Evolutionary conservation across 2,329 filamentous ascomycete species (phyloP), one percentile per base, ranked within the genome.

Genomic region (Phoma sp.): DNA sequence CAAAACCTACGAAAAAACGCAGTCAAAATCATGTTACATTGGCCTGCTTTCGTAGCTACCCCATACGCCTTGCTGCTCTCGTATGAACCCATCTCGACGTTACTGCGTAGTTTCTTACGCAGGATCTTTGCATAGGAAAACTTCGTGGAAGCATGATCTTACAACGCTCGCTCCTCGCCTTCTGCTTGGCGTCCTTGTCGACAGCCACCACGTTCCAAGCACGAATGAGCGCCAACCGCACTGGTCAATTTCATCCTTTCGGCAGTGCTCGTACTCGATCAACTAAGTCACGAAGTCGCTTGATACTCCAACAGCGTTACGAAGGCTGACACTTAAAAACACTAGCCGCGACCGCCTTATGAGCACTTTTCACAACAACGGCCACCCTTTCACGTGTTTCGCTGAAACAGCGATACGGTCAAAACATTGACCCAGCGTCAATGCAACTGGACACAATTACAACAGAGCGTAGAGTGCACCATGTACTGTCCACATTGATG

Each of bases 241-340:
- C 61, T 52, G 65, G 70, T 70, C 67, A 63, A 63, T 53, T 61
- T 55, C 46, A 53, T 49, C 33, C 36, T 27, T 50, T 45, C 45
- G 55, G 56, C 59, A 55, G 54, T 39, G 49, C 53, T 64, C 61
- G 64, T 65, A 65, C 68, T 62, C 48, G 51, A 39, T 69, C 70
- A 65, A 72, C 58, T 35, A 62, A 67, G 62, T 62, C 63, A 58
- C 61, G 55, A 63, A 74, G 63, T 62, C 61, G 47, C 60, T 59
- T 57, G 61, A 22, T 71, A 70, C 61, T 58, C 57, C 54, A 74
- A 74, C 55, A 51, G 49, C 43, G 71, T 67, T 22, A 51, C 48
- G 39, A 53, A 61, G 37, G 54, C 27, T 24, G 33, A 33, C 12
- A 15, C 45, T 48, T 37, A 55, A n/a, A 46, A 39, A 38, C 29